These are phyloP conservation scores for Albophoma yamanashiensis DNA, from an alignment of 2,329 filamentous ascomycete genomes.

Conservation along the genomic window DNA sequence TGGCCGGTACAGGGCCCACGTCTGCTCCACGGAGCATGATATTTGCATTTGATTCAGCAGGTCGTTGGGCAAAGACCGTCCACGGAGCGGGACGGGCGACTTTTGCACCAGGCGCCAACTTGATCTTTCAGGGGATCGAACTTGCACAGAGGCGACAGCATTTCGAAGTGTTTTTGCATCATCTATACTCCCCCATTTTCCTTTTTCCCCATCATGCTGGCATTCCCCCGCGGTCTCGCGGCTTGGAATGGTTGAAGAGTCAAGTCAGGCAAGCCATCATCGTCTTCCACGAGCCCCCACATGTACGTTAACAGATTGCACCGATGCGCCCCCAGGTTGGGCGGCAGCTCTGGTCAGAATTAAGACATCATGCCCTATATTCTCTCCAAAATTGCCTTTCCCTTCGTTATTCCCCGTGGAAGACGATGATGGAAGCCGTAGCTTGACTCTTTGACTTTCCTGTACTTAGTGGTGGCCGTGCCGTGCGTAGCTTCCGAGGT, in stretches of 20 bases:
- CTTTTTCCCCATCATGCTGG: constrained; percentile 6
- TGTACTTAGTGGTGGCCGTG: not conserved
- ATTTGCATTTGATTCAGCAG: constrained; percentile 21
- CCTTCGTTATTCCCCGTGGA: constrained; percentile 32
- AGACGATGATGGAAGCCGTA: constrained; percentile 54
- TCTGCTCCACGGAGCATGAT: constrained; percentile 16
- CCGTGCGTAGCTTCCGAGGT: constrained; percentile 1
- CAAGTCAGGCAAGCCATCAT: constrained; percentile 58
- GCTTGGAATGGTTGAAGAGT: constrained; percentile 6
- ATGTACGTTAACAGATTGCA: constrained; percentile 54
- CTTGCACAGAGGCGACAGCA: constrained; percentile 8
- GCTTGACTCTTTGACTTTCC: constrained; percentile 27
- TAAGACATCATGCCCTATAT: constrained; percentile 27
- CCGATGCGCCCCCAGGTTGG: constrained; percentile 18
- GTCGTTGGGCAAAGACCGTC: constrained; percentile 15
- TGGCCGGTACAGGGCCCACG: constrained; percentile 10
- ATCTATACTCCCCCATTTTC: constrained; percentile 5
- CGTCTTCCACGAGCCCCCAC: constrained; percentile 50
- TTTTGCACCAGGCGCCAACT: constrained; percentile 20
- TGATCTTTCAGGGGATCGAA: constrained; percentile 13
- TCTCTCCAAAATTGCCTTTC: constrained; percentile 21
- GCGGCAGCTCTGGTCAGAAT: constrained; percentile 28
- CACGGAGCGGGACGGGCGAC: constrained; percentile 12
- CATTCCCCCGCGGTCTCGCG: constrained; percentile 2
- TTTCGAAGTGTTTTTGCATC: constrained; percentile 4